A percentile compares a stretch with the other conserved stretches of the same genome.
These are phyloP conservation scores for Leccinum disarticulatum DNA, from an alignment of 768 basidiomycete species.

Conservation along the genomic window DNA sequence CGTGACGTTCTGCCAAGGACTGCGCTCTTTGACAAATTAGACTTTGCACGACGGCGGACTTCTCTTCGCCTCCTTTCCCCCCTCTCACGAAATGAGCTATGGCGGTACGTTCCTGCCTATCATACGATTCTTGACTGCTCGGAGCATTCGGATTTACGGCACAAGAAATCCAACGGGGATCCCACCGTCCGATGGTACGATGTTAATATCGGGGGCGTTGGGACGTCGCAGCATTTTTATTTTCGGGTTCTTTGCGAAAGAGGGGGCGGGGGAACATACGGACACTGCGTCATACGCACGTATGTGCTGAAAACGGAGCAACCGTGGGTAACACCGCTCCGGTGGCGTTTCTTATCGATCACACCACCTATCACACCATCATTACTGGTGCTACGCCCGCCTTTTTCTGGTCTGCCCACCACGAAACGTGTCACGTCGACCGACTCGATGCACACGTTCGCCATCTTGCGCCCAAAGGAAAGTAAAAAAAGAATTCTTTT, in stretches of 20 bases:
- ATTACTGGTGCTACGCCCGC: slow-evolving; percentile 4
- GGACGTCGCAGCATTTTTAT: neutral
- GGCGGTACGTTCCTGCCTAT: neutral
- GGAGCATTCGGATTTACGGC: neutral
- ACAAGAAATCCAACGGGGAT: neutral
- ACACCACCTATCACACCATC: neutral
- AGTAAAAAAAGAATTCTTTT: neutral
- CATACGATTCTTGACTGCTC: neutral
- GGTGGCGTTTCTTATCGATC: neutral
- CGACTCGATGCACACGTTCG: slow-evolving; percentile 19
- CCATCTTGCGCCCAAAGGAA: neutral
- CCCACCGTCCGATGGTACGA: neutral
- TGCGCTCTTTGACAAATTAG: slow-evolving; percentile 6
- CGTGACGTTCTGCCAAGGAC: neutral
- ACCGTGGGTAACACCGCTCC: neutral
- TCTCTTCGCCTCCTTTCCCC: neutral
- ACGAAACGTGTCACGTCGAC: slow-evolving; percentile 19
- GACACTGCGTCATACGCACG: neutral
- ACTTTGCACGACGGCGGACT: slow-evolving; percentile 2
- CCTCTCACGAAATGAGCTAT: neutral
- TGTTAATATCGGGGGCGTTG: neutral
- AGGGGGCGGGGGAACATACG: neutral
- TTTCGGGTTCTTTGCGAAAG: neutral
- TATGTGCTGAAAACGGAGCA: neutral
- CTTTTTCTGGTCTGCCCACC: neutral